These are phyloP conservation scores for Plantago rigida DNA, from an alignment of 305 asterid species.

Conservation along the genomic window DNA sequence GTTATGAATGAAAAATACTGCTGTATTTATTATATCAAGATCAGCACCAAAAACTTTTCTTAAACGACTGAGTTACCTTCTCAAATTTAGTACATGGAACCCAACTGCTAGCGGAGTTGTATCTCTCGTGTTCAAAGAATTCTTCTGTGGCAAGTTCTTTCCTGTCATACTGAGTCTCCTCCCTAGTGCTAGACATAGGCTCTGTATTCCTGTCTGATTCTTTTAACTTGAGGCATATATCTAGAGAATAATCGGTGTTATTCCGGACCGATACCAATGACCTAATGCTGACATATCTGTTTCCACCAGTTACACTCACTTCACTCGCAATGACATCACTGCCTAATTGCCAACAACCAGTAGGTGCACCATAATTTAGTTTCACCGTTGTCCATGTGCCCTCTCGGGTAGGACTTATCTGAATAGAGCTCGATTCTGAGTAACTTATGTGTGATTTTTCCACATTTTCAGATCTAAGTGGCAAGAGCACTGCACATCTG, in stretches of 20 bases:
- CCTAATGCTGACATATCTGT: constrained; percentile 64
- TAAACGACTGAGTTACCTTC: constrained; percentile 38
- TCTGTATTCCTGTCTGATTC: constrained; percentile 34
- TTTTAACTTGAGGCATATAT: constrained; percentile 54
- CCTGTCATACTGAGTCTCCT: constrained; percentile 29
- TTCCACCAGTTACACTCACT: constrained; percentile 63
- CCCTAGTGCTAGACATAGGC: constrained; percentile 29
- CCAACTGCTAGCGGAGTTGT: constrained; percentile 54
- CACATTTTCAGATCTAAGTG: constrained; percentile 36
- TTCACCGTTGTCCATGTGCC: constrained; percentile 93
- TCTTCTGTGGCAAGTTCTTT: constrained; percentile 46
- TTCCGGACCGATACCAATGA: constrained; percentile 85
- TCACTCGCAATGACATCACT: constrained; percentile 84
- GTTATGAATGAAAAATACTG: background rate
- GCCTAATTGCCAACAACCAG: constrained; percentile 84
- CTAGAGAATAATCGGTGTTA: constrained; percentile 57
- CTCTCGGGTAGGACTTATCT: constrained; percentile 73
- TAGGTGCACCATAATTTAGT: constrained; percentile 88
- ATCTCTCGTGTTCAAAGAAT: constrained; percentile 66
- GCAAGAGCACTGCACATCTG: constrained; percentile 55
- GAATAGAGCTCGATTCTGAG: constrained; percentile 54
- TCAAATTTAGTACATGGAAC: constrained; percentile 38
- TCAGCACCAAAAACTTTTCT: constrained; percentile 1
- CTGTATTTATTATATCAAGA: background rate
- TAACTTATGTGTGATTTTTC: constrained; percentile 34